A percentile compares a stretch with the other conserved stretches of the same genome.
Conservation (phyloP, 2,329 filamentous ascomycete species). For the Parascedosporium putredinis region DNA sequence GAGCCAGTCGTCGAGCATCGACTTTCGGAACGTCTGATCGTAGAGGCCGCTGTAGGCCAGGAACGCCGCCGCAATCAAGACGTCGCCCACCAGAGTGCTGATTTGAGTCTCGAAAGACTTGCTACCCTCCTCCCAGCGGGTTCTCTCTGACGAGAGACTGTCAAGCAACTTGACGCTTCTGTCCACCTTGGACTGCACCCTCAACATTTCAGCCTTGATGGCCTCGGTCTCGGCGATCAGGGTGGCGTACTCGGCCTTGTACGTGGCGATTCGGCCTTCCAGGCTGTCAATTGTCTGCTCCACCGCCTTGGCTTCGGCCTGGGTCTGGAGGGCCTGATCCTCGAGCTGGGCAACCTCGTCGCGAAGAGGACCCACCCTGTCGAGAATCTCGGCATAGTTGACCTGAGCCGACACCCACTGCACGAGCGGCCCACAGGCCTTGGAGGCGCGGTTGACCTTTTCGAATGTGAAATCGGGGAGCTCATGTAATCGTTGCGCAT, state of each 20-base stretch:
- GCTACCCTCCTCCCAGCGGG: slow-evolving; percentile 93
- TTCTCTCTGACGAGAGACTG: slow-evolving; percentile 86
- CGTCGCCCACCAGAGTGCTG: slow-evolving; percentile 88
- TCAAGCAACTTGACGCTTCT: slow-evolving; percentile 89
- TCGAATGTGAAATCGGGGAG: slow-evolving; percentile 95
- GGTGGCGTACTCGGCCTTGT: slow-evolving; percentile 92
- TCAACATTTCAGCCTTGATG: slow-evolving; percentile 93
- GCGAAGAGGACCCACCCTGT: slow-evolving; percentile 83
- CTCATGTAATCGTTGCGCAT: slow-evolving; percentile 91
- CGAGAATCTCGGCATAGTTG: slow-evolving; percentile 93
- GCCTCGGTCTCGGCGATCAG: slow-evolving; percentile 95
- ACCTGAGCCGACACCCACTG: slow-evolving; percentile 97
- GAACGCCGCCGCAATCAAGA: slow-evolving; percentile 92
- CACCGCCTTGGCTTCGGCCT: slow-evolving; percentile 85
- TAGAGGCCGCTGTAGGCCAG: slow-evolving; percentile 94
- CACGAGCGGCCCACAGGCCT: slow-evolving; percentile 90
- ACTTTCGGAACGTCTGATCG: slow-evolving; percentile 95
- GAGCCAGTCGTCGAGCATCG: slow-evolving; percentile 96
- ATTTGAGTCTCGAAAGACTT: slow-evolving; percentile 98
- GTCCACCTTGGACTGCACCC: slow-evolving; percentile 96
- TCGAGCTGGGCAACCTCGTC: slow-evolving; percentile 83
- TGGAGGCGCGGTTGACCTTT: slow-evolving; percentile 89
- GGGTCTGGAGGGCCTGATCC: slow-evolving; percentile 80
- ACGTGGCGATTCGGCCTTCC: slow-evolving; percentile 83
- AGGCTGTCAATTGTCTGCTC: slow-evolving; percentile 76